Evolutionary conservation across 495 filamentous ascomycete species (phyloP), one percentile per base, ranked within the genome.

Genomic region (Cercophora sp.): DNA sequence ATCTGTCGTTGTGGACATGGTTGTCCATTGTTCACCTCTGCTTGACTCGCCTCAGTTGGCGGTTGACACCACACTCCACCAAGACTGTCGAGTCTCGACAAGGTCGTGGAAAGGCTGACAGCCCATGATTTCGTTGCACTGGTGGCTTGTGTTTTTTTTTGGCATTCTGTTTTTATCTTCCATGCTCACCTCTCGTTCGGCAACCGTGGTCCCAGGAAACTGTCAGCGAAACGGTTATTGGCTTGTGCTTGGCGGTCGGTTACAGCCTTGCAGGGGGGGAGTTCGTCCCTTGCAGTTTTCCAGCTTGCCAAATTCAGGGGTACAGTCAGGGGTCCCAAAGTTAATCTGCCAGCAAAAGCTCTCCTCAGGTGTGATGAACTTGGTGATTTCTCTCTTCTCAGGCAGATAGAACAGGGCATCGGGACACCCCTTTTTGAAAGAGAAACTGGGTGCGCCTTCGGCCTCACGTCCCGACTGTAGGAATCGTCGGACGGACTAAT

Each of bases 261-360:
- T 6, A 42, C n/a, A n/a, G n/a, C n/a, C n/a, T 20, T 22, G 22
- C 35, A 39, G 18, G 40, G 40, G n/a, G n/a, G n/a, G n/a, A n/a
- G 25, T 43, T 25, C 23, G 40, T 43, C 40, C 40, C 40, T 43
- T 43, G 40, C 40, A 25, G 40, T 25, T 25, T 22, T 3, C 18
- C 40, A 43, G 40, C 20, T n/a, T n/a, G n/a, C n/a, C n/a, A n/a
- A n/a, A n/a, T n/a, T 43, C 40, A 43, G 40, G 40, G 40, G 40
- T 25, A 4, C 18, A 22, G 40, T 22, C 16, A 43, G 25, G 16
- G 19, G 3, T 43, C n/a, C n/a, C n/a, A n/a, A n/a, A n/a, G n/a
- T n/a, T 22, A 43, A 43, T 43, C 40, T 22, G 25, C 8, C 18
- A 22, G 16, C 40, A 43, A 32, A 6, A 32, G 29, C 13, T 6